Evolutionary conservation across 2,329 filamentous ascomycete genomes (phyloP).

Genomic region (Tolypocladium guangdongense): DNA sequence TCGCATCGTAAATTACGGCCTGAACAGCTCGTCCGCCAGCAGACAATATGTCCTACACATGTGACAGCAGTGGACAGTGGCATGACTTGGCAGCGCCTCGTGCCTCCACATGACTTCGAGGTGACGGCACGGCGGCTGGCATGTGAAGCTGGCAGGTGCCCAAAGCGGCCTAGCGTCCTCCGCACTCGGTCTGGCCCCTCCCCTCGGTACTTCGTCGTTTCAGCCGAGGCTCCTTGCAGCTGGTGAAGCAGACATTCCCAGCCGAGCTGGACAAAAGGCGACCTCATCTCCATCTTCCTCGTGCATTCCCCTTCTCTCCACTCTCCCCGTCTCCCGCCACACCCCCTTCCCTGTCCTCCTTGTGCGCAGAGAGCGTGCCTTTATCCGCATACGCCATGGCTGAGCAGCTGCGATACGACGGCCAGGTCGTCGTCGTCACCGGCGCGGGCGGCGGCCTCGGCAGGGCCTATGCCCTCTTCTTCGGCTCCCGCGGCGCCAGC

Average conservation of each 20-base stretch:
- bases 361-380: not conserved
- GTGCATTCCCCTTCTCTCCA: too few relatives aligned
- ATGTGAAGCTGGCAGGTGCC: conserved; percentile 16
- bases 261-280: not conserved
- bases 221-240: conserved; percentile 6
- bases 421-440: conserved; percentile 74
- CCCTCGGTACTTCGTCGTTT: conserved; percentile 13
- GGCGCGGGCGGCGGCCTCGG: conserved; percentile 71
- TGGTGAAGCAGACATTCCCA: not conserved
- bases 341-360: not conserved
- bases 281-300: conserved; percentile 1
- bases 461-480: conserved; percentile 80
- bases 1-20: not conserved
- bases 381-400: conserved; percentile 53
- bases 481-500: conserved; percentile 81
- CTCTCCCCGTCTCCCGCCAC: not conserved
- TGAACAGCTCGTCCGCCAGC: not conserved
- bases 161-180: conserved; percentile 13
- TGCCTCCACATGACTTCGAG: conserved; percentile 15
- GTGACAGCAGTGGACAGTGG: too few relatives aligned
- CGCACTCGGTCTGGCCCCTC: conserved; percentile 12
- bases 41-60: too few relatives aligned
- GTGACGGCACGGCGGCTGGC: conserved; percentile 6
- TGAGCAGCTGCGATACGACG: conserved; percentile 66
- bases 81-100: not conserved